Evolutionary conservation across 192 early-diverging fungal genomes (phyloP).

Genomic region (Rhizophagus clarus): DNA sequence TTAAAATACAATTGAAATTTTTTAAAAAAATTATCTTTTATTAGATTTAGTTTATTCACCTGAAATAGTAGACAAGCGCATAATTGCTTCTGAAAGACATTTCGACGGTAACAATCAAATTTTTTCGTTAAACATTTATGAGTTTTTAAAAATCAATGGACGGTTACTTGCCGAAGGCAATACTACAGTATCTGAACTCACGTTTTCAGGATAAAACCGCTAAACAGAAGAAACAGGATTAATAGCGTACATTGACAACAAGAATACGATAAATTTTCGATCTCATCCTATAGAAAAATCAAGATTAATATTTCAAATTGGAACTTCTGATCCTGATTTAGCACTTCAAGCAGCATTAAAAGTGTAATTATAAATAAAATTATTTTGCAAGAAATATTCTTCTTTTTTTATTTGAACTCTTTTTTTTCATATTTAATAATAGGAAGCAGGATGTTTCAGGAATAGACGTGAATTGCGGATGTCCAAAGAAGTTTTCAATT

Average conservation of each 20-base stretch:
- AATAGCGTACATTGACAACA: slow-evolving; percentile 71
- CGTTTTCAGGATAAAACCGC: neutral
- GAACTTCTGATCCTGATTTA: slow-evolving; percentile 82
- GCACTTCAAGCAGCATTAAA: slow-evolving; percentile 84
- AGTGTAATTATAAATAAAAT: slow-evolving; percentile 57
- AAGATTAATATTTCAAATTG: slow-evolving; percentile 88
- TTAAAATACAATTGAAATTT: neutral
- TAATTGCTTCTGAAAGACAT: slow-evolving; percentile 72
- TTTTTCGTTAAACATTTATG: neutral
- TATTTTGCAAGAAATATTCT: no score
- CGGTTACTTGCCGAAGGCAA: neutral
- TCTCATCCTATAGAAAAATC: slow-evolving; percentile 79
- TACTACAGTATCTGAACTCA: neutral
- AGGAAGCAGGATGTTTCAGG: slow-evolving; percentile 83
- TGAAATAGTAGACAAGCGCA: slow-evolving; percentile 87
- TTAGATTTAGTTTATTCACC: slow-evolving; percentile 86
- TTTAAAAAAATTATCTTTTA: slow-evolving; percentile 6
- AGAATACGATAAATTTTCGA: slow-evolving; percentile 64
- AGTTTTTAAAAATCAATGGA: neutral
- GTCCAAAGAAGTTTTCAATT: slow-evolving; percentile 94
- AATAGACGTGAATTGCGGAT: slow-evolving; percentile 98
- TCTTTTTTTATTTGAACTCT: slow-evolving; percentile 20
- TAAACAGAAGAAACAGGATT: slow-evolving; percentile 62
- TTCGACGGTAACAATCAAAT: slow-evolving; percentile 63
- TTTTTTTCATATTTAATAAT: neutral